A percentile compares a stretch with the other conserved stretches of the same genome.
Evolutionary conservation across 1,284 basidiomycete genomes (phyloP).

Genomic region (Ceratobasidium sp.): DNA sequence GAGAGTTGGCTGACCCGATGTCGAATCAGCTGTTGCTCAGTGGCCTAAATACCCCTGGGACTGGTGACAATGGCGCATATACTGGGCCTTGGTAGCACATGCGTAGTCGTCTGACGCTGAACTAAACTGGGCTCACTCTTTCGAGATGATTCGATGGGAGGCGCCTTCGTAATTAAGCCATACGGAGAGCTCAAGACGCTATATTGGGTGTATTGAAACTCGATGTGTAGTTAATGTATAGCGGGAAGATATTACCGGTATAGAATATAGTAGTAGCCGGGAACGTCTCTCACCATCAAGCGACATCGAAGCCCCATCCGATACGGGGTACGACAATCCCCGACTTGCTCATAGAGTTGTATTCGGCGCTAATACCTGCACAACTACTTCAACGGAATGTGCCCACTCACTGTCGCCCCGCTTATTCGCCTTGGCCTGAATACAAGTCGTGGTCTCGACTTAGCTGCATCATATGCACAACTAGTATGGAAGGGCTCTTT

Average conservation of each 20-base stretch:
- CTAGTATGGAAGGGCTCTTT: neutral
- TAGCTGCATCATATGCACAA: neutral
- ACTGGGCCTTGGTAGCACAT: no score
- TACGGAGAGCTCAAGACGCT: no score
- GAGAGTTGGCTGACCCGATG: conserved; percentile 17
- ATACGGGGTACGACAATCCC: neutral
- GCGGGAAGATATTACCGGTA: neutral
- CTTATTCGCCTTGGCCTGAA: conserved; percentile 14
- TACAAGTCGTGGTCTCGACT: neutral
- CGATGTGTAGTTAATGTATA: no score
- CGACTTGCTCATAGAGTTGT: neutral
- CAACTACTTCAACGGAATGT: neutral
- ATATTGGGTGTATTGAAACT: no score
- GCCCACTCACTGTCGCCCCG: neutral
- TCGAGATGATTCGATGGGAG: no score
- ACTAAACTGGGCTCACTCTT: no score
- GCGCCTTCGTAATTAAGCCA: neutral
- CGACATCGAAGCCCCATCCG: no score
- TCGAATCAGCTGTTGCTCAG: neutral
- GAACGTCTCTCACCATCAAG: neutral
- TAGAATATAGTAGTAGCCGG: neutral
- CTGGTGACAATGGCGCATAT: no score
- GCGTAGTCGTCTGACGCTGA: no score
- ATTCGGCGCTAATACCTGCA: neutral
- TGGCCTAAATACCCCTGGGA: conserved; percentile 22